phyloP scores from a whole-genome alignment of 2,329 filamentous ascomycete genomes.

The Fusarium sp. region DNA sequence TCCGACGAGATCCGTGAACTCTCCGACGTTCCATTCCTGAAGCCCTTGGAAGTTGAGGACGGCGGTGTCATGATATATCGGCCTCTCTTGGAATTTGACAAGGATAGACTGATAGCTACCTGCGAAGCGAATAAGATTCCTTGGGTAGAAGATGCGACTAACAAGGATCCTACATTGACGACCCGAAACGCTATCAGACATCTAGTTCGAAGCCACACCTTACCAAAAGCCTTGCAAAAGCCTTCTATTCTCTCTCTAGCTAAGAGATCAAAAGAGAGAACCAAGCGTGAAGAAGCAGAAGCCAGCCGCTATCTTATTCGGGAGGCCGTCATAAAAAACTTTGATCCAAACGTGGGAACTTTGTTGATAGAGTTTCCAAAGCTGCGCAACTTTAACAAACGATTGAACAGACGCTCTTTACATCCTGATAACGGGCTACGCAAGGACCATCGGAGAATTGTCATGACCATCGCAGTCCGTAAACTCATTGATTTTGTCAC shows the following conservation, averaged over 20 bases:
- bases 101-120: constrained; percentile 77
- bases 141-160: constrained; percentile 90
- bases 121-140: constrained; percentile 72
- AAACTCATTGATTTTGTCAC: constrained; percentile 61
- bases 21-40: constrained; percentile 45
- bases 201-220: constrained; percentile 63
- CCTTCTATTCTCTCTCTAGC: constrained; percentile 70
- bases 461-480: constrained; percentile 59
- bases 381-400: constrained; percentile 9
- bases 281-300: constrained; percentile 57
- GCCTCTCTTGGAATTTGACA: constrained; percentile 75
- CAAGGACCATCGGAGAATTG: constrained; percentile 50
- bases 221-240: constrained; percentile 77
- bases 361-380: constrained; percentile 56
- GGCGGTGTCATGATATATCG: constrained; percentile 74
- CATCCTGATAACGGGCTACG: constrained; percentile 39
- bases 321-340: constrained; percentile 56
- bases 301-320: constrained; percentile 64
- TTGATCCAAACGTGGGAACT: constrained; percentile 60
- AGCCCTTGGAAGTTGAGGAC: constrained; percentile 60
- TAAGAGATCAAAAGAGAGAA: constrained; percentile 57
- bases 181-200: constrained; percentile 82
- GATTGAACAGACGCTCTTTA: constrained; percentile 38
- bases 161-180: constrained; percentile 79
- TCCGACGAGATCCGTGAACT: constrained; percentile 27